A percentile compares a stretch with the other conserved stretches of the same genome.
These are phyloP conservation scores for Pyrus pyrifolia DNA, from an alignment of 306 rosid genomes.

Conservation along the genomic window DNA sequence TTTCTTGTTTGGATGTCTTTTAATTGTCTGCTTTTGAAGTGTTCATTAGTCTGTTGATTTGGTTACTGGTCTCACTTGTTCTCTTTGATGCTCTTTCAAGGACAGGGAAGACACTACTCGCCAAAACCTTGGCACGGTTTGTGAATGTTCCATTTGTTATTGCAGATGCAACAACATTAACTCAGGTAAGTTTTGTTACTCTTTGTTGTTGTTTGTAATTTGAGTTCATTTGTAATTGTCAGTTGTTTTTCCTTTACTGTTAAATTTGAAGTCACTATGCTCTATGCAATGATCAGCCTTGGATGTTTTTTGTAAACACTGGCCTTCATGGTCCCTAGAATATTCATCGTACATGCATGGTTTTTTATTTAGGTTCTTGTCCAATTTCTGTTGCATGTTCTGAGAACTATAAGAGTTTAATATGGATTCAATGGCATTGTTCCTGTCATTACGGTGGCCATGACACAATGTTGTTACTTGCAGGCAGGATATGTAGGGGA, in stretches of 20 bases:
- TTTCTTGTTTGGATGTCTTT: constrained; percentile 9
- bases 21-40: constrained; percentile 1
- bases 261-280: background rate
- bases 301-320: background rate
- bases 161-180: constrained; percentile 94
- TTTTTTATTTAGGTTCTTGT: background rate
- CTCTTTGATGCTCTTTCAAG: constrained; percentile 66
- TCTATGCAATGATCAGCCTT: background rate
- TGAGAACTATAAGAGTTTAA: background rate
- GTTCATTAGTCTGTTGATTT: background rate
- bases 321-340: background rate
- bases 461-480: constrained; percentile 13
- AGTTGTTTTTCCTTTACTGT: background rate
- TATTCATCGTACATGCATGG: background rate
- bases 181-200: constrained; percentile 67
- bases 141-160: constrained; percentile 97
- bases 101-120: constrained; percentile 99
- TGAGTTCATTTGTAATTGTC: background rate
- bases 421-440: background rate
- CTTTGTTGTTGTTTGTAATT: constrained; percentile 18
- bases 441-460: constrained; percentile 3
- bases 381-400: background rate
- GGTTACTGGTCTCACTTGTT: constrained; percentile 53
- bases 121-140: constrained; percentile 96
- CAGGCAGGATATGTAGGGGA: constrained; percentile 99